Evolutionary conservation across 2,329 filamentous ascomycete species (phyloP).

Genomic region (Colletotrichum godetiae): DNA sequence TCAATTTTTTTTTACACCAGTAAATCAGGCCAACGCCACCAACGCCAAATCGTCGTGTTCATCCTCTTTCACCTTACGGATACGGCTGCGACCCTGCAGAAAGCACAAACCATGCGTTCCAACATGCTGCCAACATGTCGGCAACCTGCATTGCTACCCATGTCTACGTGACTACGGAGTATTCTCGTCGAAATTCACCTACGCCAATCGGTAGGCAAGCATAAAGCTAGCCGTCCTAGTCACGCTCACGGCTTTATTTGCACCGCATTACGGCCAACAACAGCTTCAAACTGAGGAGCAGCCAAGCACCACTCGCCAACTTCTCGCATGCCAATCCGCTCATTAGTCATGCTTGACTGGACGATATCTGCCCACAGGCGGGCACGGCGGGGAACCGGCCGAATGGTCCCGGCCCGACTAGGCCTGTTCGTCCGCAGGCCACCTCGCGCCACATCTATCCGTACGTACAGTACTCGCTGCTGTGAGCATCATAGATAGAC

Average conservation of each 20-base stretch:
- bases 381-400: slow-evolving; percentile 13
- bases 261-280: background rate
- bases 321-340: background rate
- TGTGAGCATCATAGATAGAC: background rate
- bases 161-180: background rate
- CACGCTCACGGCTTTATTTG: background rate
- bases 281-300: background rate
- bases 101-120: slow-evolving; percentile 8
- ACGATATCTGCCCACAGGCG: slow-evolving; percentile 18
- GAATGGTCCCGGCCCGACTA: background rate
- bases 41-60: background rate
- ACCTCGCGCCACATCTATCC: background rate
- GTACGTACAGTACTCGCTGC: background rate
- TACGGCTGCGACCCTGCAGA: background rate
- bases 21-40: background rate
- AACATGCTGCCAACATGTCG: background rate
- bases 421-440: background rate
- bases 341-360: slow-evolving; percentile 4
- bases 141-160: slow-evolving; percentile 1
- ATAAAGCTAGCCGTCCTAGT: background rate
- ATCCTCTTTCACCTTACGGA: background rate
- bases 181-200: background rate
- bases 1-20: background rate
- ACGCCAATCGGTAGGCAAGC: background rate
- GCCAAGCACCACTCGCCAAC: background rate